These are phyloP conservation scores for Chaetomium cochliodes DNA, from an alignment of 495 filamentous ascomycete species.

Conservation along the genomic window DNA sequence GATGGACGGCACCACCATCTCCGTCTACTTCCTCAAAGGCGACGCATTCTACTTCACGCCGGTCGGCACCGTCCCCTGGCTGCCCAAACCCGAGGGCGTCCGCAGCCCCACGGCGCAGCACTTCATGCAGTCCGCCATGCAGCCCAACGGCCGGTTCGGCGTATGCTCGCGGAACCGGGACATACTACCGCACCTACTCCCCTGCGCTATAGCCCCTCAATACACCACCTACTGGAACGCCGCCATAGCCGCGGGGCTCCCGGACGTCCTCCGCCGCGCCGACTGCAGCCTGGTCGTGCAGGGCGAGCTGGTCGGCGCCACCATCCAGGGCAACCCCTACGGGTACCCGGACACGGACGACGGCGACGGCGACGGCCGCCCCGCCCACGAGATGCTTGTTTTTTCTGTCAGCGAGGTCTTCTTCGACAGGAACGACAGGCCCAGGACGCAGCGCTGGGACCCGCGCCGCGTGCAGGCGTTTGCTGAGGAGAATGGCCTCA, in stretches of 20 bases:
- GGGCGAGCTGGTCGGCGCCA: constrained; percentile 34
- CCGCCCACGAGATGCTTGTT: constrained; percentile 25
- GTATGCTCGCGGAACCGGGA: constrained; percentile 30
- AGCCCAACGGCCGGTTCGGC: constrained; percentile 29
- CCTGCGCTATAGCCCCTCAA: not conserved
- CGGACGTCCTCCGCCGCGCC: constrained; percentile 16
- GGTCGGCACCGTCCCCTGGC: too few relatives aligned
- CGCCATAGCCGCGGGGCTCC: constrained; percentile 18
- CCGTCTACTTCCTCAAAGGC: constrained; percentile 28
- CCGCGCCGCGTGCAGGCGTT: constrained; percentile 22
- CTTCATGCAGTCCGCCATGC: constrained; percentile 4
- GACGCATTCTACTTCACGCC: too few relatives aligned
- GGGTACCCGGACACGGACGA: constrained; percentile 4
- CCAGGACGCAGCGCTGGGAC: constrained; percentile 12
- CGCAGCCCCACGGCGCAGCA: not conserved
- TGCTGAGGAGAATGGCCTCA: constrained; percentile 15
- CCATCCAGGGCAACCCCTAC: constrained; percentile 29
- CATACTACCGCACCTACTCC: constrained; percentile 13
- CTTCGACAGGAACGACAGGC: not conserved
- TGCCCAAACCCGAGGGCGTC: not conserved
- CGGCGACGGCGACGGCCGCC: too few relatives aligned
- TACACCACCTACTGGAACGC: constrained; percentile 24
- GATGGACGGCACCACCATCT: constrained; percentile 31
- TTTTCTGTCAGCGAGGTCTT: constrained; percentile 27
- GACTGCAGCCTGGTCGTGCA: constrained; percentile 28